phyloP scores from a whole-genome alignment of 177 flowering plant genomes.

The Tripterygium wilfordii region DNA sequence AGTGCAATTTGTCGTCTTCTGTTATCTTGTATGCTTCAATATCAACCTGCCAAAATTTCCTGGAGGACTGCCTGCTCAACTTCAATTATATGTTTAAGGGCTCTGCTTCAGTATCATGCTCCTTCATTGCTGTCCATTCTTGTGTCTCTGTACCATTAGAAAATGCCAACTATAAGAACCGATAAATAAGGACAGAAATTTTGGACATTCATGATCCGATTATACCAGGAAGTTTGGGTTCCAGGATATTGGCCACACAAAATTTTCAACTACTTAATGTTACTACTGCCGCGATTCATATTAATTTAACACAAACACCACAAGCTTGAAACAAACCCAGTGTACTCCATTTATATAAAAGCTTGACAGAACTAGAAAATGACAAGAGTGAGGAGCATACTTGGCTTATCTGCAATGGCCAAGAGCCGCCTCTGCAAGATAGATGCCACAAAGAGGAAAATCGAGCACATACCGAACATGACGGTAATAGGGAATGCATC shows the following conservation, averaged over 20 bases:
- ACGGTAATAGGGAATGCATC: constrained; percentile 93
- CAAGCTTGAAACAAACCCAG: not conserved
- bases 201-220: too few species aligned
- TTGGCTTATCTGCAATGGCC: constrained; percentile 68
- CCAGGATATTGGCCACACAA: too few species aligned
- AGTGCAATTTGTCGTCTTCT: constrained; percentile 2
- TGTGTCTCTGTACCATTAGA: constrained; percentile 36
- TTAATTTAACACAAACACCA: too few species aligned
- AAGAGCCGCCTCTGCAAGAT: constrained; percentile 73
- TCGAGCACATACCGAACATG: constrained; percentile 95
- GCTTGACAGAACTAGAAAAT: not conserved
- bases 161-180: constrained; percentile 3
- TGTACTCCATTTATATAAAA: too few species aligned
- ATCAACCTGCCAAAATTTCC: constrained; percentile 9
- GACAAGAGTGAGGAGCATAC: constrained; percentile 28
- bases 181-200: too few species aligned
- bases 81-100: constrained; percentile 34
- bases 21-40: too few species aligned
- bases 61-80: constrained; percentile 3
- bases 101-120: constrained; percentile 49
- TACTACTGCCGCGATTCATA: not conserved
- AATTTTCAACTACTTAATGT: too few species aligned
- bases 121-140: constrained; percentile 54
- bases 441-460: constrained; percentile 79
- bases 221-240: too few species aligned